These are phyloP conservation scores for Globisporangium nagaii DNA, from an alignment of 352 stramenopile genomes.

Conservation along the genomic window DNA sequence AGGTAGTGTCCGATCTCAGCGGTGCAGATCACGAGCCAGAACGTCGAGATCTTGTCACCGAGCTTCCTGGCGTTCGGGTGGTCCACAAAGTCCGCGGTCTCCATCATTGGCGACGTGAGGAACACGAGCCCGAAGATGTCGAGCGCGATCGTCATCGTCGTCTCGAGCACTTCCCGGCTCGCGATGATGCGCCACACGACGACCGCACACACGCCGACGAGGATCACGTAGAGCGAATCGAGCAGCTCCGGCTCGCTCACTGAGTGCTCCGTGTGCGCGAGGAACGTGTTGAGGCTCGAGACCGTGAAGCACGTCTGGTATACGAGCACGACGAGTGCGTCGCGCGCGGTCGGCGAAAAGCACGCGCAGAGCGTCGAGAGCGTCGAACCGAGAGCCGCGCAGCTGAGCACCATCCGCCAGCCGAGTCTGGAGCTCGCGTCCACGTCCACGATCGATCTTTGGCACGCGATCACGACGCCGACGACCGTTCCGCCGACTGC, in stretches of 20 bases:
- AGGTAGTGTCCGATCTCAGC: constrained; percentile 28
- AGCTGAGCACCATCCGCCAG: constrained; percentile 23
- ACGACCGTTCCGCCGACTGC: constrained; percentile 11
- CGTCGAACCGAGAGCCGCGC: constrained; percentile 19
- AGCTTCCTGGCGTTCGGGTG: constrained; percentile 30
- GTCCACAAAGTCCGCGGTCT: constrained; percentile 47
- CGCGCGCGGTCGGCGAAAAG: constrained; percentile 28
- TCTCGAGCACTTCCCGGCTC: constrained; percentile 52
- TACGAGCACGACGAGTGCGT: constrained; percentile 38
- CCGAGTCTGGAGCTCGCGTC: constrained; percentile 9
- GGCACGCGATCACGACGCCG: constrained; percentile 2
- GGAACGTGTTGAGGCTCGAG: constrained; percentile 55
- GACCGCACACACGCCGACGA: constrained; percentile 38
- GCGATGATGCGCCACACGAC: constrained; percentile 52
- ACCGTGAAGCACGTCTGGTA: constrained; percentile 48
- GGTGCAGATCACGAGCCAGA: constrained; percentile 39
- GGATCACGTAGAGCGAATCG: constrained; percentile 54
- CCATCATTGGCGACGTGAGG: constrained; percentile 59
- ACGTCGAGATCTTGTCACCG: constrained; percentile 31
- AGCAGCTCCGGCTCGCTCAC: constrained; percentile 37
- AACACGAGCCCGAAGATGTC: constrained; percentile 53
- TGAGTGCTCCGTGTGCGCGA: constrained; percentile 37
- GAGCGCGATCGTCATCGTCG: constrained; percentile 40
- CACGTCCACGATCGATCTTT: constrained; percentile 7
- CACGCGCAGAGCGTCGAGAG: constrained; percentile 30